Evolutionary conservation across 495 filamentous ascomycete genomes (phyloP), one percentile per base, ranked within the genome.

Genomic region (Alectoria sarmentosa): DNA sequence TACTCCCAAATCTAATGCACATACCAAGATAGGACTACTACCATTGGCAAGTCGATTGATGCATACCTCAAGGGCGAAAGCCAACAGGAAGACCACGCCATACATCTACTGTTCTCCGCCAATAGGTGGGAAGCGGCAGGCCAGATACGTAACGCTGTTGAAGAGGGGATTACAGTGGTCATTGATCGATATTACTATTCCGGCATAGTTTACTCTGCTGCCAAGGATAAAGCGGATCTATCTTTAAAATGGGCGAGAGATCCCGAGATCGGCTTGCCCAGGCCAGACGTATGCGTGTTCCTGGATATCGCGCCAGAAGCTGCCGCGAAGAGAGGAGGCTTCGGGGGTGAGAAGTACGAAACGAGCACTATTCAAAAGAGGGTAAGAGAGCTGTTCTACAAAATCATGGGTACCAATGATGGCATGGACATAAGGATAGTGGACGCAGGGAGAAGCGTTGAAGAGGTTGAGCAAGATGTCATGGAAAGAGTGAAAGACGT

Each of bases 161-260:
- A 75, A 13, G 73, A 75, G 10, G 92, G 92, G 21, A 83, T 76
- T 52, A 96, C 85, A 0, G 81, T 98, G 13, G 82, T 98, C 37
- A 84, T 92, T 61, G 94, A 98, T 75, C 86, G 94, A 48, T 98
- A 97, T 76, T 95, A 93, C 70, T 91, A 96, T 76, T 91, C 87
- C 42, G 94, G 94, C 23, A 88, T 90, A 56, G 91, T 96, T 26
- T 98, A 98, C 76, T 90, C 87, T n/a, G 89, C 91, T n/a, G 94
- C 94, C 0, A 97, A 97, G 70, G 78, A 82, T 30, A 90, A 89
- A 70, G 83, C 86, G 11, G 76, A 75, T 10, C 79, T 96, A 13
- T 79, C 82, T 1, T 75, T 98, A 9, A 74, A 82, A 5, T 97
- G 93, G 90, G 90, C 90, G 48, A 84, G 81, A 73, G 82, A 84